Conservation (phyloP, 2,329 filamentous ascomycete species). For the Botrytis byssoidea region DNA sequence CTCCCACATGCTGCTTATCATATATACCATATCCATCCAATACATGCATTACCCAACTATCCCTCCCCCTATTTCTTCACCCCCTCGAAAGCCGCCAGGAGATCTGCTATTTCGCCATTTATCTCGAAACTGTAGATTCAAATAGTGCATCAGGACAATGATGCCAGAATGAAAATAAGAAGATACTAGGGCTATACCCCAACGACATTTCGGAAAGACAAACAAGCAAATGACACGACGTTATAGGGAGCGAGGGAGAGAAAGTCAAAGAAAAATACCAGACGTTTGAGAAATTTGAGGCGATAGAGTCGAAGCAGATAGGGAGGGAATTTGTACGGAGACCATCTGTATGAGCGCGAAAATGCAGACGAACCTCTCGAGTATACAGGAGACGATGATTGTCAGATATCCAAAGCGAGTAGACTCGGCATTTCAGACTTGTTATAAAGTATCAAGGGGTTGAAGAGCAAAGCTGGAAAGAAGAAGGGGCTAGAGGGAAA, state of each 20-base stretch:
- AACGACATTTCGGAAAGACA: background rate
- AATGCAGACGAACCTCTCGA: background rate
- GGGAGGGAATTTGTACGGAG: too few species aligned
- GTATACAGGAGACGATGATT: background rate
- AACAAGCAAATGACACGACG: background rate
- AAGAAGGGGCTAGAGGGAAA: background rate
- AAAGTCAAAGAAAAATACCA: background rate
- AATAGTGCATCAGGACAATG: background rate
- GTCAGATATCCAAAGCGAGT: background rate
- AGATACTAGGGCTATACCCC: background rate
- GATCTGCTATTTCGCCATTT: background rate
- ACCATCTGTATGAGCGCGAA: background rate
- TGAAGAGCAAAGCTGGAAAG: background rate
- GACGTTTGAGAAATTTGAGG: background rate
- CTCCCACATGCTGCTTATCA: too few species aligned
- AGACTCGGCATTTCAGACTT: background rate
- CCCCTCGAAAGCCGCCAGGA: background rate
- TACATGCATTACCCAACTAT: too few species aligned
- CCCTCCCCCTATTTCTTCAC: background rate
- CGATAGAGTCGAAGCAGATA: background rate
- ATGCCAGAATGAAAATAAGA: background rate
- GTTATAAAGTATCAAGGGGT: background rate
- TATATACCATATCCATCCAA: background rate
- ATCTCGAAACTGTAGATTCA: background rate
- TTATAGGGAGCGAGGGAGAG: background rate